Percentiles rank a stretch among this genome's conserved stretches.
phyloP scores from a whole-genome alignment of 208 protist species.

The Angomonas ambiguus region DNA sequence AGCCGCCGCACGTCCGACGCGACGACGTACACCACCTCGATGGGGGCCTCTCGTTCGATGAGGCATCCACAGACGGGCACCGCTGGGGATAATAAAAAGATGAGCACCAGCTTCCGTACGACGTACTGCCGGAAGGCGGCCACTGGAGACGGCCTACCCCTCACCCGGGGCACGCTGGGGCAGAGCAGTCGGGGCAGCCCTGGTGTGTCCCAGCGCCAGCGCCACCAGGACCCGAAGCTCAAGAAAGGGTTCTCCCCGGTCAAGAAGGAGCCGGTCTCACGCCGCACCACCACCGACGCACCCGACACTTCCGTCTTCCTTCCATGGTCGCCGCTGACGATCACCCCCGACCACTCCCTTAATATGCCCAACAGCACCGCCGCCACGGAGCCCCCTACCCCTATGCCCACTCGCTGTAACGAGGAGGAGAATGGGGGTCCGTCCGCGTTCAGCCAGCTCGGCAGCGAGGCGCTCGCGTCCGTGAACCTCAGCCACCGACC shows the following conservation, averaged over 20 bases:
- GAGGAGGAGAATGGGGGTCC: background rate
- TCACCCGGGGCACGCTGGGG: conserved; percentile 36
- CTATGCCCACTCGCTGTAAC: conserved; percentile 16
- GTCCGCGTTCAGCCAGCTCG: background rate
- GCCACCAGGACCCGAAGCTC: conserved; percentile 16
- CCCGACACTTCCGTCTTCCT: conserved; percentile 59
- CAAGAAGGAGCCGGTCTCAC: background rate
- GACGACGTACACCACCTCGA: conserved; percentile 1
- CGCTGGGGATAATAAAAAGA: background rate
- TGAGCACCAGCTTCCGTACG: conserved; percentile 32
- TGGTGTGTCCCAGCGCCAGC: conserved; percentile 10
- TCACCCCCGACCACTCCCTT: conserved; percentile 46
- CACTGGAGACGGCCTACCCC: conserved; percentile 25
- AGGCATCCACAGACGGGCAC: too few species aligned
- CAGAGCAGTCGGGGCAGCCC: background rate
- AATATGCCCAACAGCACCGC: conserved; percentile 17
- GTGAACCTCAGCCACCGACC: background rate
- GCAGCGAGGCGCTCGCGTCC: background rate
- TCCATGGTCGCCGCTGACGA: conserved; percentile 58
- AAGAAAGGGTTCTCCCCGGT: background rate
- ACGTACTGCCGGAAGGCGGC: conserved; percentile 31
- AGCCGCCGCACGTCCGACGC: conserved; percentile 5
- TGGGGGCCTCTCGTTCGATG: background rate
- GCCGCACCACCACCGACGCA: background rate
- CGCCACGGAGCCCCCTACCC: conserved; percentile 7